Percentiles rank a stretch among this genome's conserved stretches.
Conservation (phyloP, 805 yeast species). For the Metschnikowia chrysomelidarum region DNA sequence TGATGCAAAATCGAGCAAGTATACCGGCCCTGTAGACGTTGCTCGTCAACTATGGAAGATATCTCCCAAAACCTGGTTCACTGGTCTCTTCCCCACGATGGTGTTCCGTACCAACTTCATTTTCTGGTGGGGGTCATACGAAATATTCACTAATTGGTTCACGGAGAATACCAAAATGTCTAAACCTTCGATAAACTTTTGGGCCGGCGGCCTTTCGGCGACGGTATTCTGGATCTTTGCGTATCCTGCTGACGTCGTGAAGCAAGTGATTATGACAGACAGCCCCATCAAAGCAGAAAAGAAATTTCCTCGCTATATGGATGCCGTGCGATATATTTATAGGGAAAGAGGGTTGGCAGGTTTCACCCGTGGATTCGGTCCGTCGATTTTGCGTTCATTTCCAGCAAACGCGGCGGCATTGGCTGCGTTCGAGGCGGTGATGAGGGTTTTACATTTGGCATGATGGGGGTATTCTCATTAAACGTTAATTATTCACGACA, state of each 20-base stretch:
- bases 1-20: conserved; percentile 64
- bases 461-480: neutral
- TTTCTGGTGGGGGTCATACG: conserved; percentile 95
- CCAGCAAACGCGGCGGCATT: conserved; percentile 94
- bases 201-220: conserved; percentile 90
- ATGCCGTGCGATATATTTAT: conserved; percentile 70
- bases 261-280: conserved; percentile 82
- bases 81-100: conserved; percentile 83
- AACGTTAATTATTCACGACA: too few species aligned
- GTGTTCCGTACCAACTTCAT: conserved; percentile 82
- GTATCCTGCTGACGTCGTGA: conserved; percentile 85
- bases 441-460: conserved; percentile 47
- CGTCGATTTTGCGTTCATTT: conserved; percentile 77
- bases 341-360: conserved; percentile 58
- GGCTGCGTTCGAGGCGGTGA: conserved; percentile 84
- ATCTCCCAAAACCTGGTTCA: conserved; percentile 59
- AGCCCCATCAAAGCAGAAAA: conserved; percentile 60
- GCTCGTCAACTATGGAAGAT: conserved; percentile 53
- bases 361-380: conserved; percentile 77
- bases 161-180: conserved; percentile 61
- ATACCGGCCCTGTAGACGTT: conserved; percentile 81
- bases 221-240: conserved; percentile 87
- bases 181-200: conserved; percentile 73
- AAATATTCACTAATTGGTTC: conserved; percentile 69
- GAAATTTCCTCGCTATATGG: conserved; percentile 65